Evolutionary conservation across 495 filamentous ascomycete species (phyloP), one percentile per base, ranked within the genome.

Genomic region (Glonium stellatum): DNA sequence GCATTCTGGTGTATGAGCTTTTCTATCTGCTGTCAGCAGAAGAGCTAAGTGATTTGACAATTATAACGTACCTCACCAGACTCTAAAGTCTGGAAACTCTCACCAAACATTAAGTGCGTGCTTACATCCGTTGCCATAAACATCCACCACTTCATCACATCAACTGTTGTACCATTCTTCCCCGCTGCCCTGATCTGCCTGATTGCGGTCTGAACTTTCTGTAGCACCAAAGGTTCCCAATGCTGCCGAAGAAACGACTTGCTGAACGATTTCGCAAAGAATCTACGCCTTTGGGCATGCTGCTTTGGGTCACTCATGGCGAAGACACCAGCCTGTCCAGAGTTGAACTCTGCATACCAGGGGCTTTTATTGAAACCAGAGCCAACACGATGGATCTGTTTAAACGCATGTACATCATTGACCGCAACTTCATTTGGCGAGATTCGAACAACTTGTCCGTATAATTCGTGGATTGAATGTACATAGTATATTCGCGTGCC

Each of bases 81-180:
- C 53, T 84, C 80, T 1, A 84, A 70, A 73, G 78, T 80, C 3
- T 68, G 68, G 58, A 86, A 84, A 0, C 76, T 78, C 27, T 82
- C 79, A 0, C 83, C 82, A 67, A 85, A 86, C 15, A 72, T 77
- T 18, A 85, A 67, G 19, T 82, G 73, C 1, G 75, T 76, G 42
- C 83, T 79, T 4, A 83, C 72, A 55, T 85, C 83, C 0, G 78
- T 78, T 11, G 79, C 71, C 78, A 85, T 77, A 51, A 82, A 81
- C 22, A 77, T 58, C 71, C 72, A 81, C 83, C 83, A 85, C 55
- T 80, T 78, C 54, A 75, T 74, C 0, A 85, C 68, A 67, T 85
- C 81, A 1, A 66, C 73, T 1, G 5, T 1, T 11, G 36, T 37
- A 25, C 34, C 13, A 4, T 5, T 54, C 18, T 42, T 46, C 47